phyloP scores from a whole-genome alignment of 208 protist species.

The Crithidia sp. region DNA sequence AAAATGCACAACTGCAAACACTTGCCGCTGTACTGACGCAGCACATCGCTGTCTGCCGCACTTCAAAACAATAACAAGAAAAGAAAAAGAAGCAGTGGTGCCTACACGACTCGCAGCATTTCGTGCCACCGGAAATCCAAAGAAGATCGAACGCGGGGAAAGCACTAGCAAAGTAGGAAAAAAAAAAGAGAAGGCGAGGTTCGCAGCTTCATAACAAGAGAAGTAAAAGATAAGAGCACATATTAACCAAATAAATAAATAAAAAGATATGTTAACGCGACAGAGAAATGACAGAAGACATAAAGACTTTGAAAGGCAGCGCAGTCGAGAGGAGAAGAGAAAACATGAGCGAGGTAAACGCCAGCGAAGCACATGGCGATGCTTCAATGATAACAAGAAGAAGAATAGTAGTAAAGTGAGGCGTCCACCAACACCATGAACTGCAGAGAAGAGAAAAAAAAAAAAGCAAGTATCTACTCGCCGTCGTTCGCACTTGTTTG shows the following conservation, averaged over 20 bases:
- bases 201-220: neutral
- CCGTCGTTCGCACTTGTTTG: too few relatives aligned
- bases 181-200: neutral
- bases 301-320: too few relatives aligned
- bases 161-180: neutral
- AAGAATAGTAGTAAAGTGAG: slow-evolving; percentile 5
- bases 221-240: neutral
- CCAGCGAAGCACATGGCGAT: neutral
- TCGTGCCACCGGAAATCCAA: too few relatives aligned
- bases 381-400: neutral
- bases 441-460: slow-evolving; percentile 14
- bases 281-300: too few relatives aligned
- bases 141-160: too few relatives aligned
- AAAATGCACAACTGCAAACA: too few relatives aligned
- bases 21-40: too few relatives aligned
- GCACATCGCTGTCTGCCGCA: too few relatives aligned
- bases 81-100: too few relatives aligned
- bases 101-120: too few relatives aligned
- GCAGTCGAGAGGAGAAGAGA: neutral
- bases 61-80: too few relatives aligned
- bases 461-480: neutral
- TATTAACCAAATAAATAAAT: neutral
- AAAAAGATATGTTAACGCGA: neutral
- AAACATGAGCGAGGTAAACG: neutral
- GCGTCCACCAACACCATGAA: neutral